Evolutionary conservation across 129 eudicot species (phyloP), one percentile per base, ranked within the genome.

Genomic region (Rutidosis leptorrhynchoides): DNA sequence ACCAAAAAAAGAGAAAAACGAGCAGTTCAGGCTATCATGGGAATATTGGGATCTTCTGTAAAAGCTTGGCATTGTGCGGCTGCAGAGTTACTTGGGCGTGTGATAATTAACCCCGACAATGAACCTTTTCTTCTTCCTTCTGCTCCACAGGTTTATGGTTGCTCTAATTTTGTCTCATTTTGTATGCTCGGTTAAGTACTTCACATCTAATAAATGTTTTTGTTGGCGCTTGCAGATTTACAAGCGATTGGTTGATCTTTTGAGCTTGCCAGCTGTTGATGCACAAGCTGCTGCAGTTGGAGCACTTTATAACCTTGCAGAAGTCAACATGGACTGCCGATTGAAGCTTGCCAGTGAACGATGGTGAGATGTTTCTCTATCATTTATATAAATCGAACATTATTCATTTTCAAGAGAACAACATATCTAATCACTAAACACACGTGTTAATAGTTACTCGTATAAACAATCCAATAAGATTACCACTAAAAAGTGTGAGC

Each of bases 271-370:
- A 59, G 86, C 86, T 33, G 72, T 68, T n/a, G 97, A 94, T 68
- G 93, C 99, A 64, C 99, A 94, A 80, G 97, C 95, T 37, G 99
- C 97, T 64, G 95, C 99, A 19, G 87, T 94, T 40, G 99, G 99
- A 67, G 99, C 99, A 46, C 82, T 94, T 43, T 94, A 89, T 79
- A 81, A 94, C 80, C 93, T 94, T 78, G 90, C 89, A 27, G 99
- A 94, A 76, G 80, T 94, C 29, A 94, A 94, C 20, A 83, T 87
- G 90, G 97, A 94, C 64, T 89, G 99, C 75, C 89, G 99, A 37
- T 67, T 89, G 77, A 94, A 90, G 79, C 90, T 94, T 57, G 99
- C 97, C 10, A 79, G 84, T 75, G 99, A 94, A 69, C 73, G 97
- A 86, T 94, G 99, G 99, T 94, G n/a, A 76, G 20, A 76, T 48